Evolutionary conservation across 2,329 filamentous ascomycete genomes (phyloP).

Genomic region (Ceratocystis harringtonii): DNA sequence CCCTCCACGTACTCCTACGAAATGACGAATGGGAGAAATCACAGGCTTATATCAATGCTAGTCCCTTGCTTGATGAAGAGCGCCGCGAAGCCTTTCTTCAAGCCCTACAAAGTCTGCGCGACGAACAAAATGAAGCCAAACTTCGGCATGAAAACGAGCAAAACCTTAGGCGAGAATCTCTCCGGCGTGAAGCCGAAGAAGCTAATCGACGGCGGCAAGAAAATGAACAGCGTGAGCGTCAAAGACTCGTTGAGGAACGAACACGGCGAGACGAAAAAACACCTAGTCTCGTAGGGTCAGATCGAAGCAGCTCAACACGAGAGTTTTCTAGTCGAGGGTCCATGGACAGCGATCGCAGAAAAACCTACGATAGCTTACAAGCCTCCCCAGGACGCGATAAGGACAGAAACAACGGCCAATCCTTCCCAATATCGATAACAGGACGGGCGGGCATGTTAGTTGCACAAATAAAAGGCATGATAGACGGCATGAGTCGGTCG

Average conservation of each 20-base stretch:
- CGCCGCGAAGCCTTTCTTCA: constrained; percentile 76
- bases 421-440: constrained; percentile 22
- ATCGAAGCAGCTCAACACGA: constrained; percentile 19
- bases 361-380: neutral
- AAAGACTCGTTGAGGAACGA: constrained; percentile 40
- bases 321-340: constrained; percentile 4
- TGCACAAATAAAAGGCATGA: constrained; percentile 34
- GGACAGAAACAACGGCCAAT: constrained; percentile 18
- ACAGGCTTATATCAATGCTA: constrained; percentile 74
- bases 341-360: neutral
- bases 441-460: constrained; percentile 37
- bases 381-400: neutral
- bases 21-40: constrained; percentile 97
- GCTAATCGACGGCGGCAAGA: constrained; percentile 39
- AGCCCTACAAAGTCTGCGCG: constrained; percentile 67
- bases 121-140: constrained; percentile 65
- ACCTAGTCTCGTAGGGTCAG: constrained; percentile 26
- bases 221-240: constrained; percentile 41
- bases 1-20: constrained; percentile 79
- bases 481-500: constrained; percentile 36
- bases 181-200: constrained; percentile 43
- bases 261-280: constrained; percentile 35
- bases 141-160: constrained; percentile 46
- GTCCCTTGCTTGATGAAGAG: constrained; percentile 81
- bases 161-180: constrained; percentile 40